Evolutionary conservation across 2,329 filamentous ascomycete genomes (phyloP).

Genomic region (Salinomyces thailandicus): DNA sequence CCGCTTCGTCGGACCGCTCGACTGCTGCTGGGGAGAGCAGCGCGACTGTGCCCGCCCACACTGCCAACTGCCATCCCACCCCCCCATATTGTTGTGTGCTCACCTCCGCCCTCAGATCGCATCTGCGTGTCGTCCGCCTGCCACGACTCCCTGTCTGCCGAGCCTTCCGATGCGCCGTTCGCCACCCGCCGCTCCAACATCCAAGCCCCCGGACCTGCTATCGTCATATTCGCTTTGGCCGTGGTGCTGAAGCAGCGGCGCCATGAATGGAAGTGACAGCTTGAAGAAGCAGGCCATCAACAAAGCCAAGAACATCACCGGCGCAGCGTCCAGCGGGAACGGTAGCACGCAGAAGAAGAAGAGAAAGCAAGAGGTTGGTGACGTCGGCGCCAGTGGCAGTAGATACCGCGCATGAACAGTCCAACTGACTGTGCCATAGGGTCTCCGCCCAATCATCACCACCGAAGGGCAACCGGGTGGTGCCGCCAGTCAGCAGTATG

Average conservation of each 20-base stretch:
- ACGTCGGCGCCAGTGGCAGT: too few species aligned
- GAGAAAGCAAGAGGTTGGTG: constrained; percentile 48
- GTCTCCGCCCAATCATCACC: constrained; percentile 57
- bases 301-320: constrained; percentile 55
- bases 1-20: too few species aligned
- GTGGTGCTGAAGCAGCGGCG: too few species aligned
- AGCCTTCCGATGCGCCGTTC: not conserved
- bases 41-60: too few species aligned
- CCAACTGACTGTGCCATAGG: constrained; percentile 26
- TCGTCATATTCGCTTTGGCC: too few species aligned
- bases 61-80: too few species aligned
- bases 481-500: too few species aligned
- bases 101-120: too few species aligned
- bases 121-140: too few species aligned
- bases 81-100: too few species aligned
- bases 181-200: not conserved
- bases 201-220: not conserved
- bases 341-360: constrained; percentile 55
- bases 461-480: constrained; percentile 52
- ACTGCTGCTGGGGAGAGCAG: too few species aligned
- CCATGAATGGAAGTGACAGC: constrained; percentile 50
- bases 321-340: constrained; percentile 36
- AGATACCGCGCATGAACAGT: too few species aligned
- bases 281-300: constrained; percentile 55
- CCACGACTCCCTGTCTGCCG: not conserved